Evolutionary conservation across 2,329 filamentous ascomycete species (phyloP).

Genomic region (Cercospora sp.): DNA sequence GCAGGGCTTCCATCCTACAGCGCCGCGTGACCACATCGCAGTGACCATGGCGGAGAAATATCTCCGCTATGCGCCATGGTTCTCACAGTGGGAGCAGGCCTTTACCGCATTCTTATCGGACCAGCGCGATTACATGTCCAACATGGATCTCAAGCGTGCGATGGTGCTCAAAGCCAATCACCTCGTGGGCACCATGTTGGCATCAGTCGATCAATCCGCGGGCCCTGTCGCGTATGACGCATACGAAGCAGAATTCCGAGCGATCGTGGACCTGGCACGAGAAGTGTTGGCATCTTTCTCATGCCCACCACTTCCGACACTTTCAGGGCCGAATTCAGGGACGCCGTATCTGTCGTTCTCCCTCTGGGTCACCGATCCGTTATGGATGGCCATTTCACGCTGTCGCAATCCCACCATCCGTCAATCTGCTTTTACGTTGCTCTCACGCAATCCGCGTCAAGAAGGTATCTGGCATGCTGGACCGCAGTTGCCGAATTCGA

Average conservation of each 20-base stretch:
- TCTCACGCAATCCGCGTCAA: conserved; percentile 38
- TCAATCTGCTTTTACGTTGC: conserved; percentile 38
- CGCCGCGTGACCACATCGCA: conserved; percentile 35
- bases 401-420: conserved; percentile 37
- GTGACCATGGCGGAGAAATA: conserved; percentile 37
- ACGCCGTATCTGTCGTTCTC: conserved; percentile 38
- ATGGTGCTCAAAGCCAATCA: conserved; percentile 42
- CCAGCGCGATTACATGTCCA: conserved; percentile 31
- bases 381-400: conserved; percentile 40
- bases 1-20: conserved; percentile 36
- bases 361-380: conserved; percentile 39
- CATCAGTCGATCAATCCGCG: conserved; percentile 37
- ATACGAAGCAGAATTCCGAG: conserved; percentile 37
- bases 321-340: conserved; percentile 33
- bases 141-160: conserved; percentile 38
- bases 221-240: conserved; percentile 37
- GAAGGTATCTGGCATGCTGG: conserved; percentile 41
- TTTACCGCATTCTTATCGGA: conserved; percentile 35
- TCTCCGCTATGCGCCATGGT: conserved; percentile 37
- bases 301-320: conserved; percentile 36
- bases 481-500: conserved; percentile 33
- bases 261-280: conserved; percentile 38
- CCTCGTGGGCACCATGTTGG: conserved; percentile 38
- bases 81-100: conserved; percentile 35
- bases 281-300: conserved; percentile 39